These are phyloP conservation scores for Psilocybe azurescens DNA, from an alignment of 768 basidiomycete species.

Conservation along the genomic window DNA sequence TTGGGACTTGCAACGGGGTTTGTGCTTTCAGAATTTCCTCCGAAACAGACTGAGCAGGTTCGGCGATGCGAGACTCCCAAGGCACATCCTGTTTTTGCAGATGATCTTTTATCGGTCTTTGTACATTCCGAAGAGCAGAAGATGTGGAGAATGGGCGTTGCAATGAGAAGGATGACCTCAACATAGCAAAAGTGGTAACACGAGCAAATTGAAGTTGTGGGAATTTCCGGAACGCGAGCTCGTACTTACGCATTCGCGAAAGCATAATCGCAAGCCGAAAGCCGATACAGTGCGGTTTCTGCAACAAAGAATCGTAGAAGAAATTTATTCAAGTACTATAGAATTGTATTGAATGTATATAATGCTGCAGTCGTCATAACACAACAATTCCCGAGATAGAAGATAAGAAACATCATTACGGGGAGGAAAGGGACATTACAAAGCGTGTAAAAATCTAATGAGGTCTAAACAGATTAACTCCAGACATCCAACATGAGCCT, in stretches of 20 bases:
- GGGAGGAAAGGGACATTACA: constrained; percentile 9
- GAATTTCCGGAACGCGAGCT: constrained; percentile 16
- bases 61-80: not conserved
- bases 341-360: not conserved
- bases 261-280: not conserved
- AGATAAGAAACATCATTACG: not conserved
- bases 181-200: constrained; percentile 28
- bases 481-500: constrained; percentile 88
- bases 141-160: constrained; percentile 36
- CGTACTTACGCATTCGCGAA: not conserved
- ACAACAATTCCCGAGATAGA: not conserved
- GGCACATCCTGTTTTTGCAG: constrained; percentile 7
- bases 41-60: not conserved
- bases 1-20: not conserved
- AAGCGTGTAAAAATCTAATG: constrained; percentile 16
- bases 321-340: not conserved
- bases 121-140: constrained; percentile 32
- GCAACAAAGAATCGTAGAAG: not conserved
- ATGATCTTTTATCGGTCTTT: constrained; percentile 10
- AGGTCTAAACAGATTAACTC: constrained; percentile 54
- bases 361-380: constrained; percentile 1
- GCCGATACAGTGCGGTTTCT: not conserved
- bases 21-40: constrained; percentile 1
- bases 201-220: constrained; percentile 12
- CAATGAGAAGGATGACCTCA: constrained; percentile 36